phyloP scores from a whole-genome alignment of 352 stramenopile species.

The Aphanomyces euteiches region DNA sequence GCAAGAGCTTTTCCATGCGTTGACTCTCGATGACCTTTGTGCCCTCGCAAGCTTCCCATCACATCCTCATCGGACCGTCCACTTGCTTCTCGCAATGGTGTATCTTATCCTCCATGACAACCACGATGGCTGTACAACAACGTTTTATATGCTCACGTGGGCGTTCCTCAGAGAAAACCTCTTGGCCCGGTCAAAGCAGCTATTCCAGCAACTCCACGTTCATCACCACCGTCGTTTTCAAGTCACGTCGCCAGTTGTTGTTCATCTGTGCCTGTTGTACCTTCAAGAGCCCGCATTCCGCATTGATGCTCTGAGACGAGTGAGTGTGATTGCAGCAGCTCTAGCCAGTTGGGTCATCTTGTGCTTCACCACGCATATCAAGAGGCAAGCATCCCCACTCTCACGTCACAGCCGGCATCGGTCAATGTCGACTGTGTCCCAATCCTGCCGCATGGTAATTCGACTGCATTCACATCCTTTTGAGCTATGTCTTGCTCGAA shows the following conservation, averaged over 20 bases:
- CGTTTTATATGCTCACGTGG: constrained; percentile 24
- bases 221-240: not conserved
- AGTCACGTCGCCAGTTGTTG: not conserved
- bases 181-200: not conserved
- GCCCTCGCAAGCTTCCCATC: constrained; percentile 16
- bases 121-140: not conserved
- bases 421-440: not conserved
- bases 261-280: constrained; percentile 20
- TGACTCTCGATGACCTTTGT: constrained; percentile 16
- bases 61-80: constrained; percentile 18
- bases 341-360: constrained; percentile 22
- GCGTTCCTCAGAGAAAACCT: constrained; percentile 13
- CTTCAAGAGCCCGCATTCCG: constrained; percentile 22
- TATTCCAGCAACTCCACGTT: constrained; percentile 18
- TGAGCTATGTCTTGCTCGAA: too few relatives aligned
- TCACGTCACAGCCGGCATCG: too few relatives aligned
- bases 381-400: too few relatives aligned
- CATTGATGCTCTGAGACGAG: not conserved
- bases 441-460: not conserved
- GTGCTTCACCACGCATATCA: not conserved
- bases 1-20: not conserved
- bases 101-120: constrained; percentile 24
- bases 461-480: not conserved
- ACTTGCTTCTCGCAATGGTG: constrained; percentile 15
- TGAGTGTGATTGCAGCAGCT: constrained; percentile 25